Evolutionary conservation across 208 protist species (phyloP).

Genomic region (Wallacemonas sp.): DNA sequence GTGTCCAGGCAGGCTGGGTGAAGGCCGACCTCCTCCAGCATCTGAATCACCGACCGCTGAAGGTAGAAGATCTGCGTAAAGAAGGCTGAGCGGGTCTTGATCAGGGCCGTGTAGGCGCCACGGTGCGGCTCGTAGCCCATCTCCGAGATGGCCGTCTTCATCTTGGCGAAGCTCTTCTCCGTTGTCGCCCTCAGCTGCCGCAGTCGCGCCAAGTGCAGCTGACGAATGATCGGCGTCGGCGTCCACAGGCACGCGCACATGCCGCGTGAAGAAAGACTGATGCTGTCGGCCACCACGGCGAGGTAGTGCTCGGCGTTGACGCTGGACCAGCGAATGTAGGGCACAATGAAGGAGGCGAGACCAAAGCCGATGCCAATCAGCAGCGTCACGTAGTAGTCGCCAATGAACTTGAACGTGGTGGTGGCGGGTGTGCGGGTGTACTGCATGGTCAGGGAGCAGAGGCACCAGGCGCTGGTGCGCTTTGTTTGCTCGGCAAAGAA

Average conservation of each 20-base stretch:
- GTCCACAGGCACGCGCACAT: constrained; percentile 81
- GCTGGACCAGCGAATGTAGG: constrained; percentile 86
- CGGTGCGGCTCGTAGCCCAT: constrained; percentile 85
- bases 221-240: constrained; percentile 59
- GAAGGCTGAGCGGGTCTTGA: constrained; percentile 67
- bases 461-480: constrained; percentile 70
- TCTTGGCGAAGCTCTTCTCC: constrained; percentile 52
- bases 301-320: constrained; percentile 75
- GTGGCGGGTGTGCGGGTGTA: constrained; percentile 45
- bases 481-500: constrained; percentile 79
- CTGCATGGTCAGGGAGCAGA: constrained; percentile 75
- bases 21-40: constrained; percentile 74
- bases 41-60: constrained; percentile 67
- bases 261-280: constrained; percentile 81
- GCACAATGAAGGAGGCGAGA: constrained; percentile 74
- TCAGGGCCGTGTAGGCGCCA: constrained; percentile 52
- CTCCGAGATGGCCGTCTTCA: constrained; percentile 45
- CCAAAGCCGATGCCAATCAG: constrained; percentile 76
- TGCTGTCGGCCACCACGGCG: constrained; percentile 61
- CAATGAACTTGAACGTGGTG: constrained; percentile 67
- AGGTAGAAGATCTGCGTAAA: constrained; percentile 58
- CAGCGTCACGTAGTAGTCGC: constrained; percentile 73
- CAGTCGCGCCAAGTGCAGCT: constrained; percentile 73
- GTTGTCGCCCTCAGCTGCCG: constrained; percentile 71
- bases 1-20: constrained; percentile 70